These are phyloP conservation scores for Tetrapisispora fleetii DNA, from an alignment of 805 yeast species.

Conservation along the genomic window DNA sequence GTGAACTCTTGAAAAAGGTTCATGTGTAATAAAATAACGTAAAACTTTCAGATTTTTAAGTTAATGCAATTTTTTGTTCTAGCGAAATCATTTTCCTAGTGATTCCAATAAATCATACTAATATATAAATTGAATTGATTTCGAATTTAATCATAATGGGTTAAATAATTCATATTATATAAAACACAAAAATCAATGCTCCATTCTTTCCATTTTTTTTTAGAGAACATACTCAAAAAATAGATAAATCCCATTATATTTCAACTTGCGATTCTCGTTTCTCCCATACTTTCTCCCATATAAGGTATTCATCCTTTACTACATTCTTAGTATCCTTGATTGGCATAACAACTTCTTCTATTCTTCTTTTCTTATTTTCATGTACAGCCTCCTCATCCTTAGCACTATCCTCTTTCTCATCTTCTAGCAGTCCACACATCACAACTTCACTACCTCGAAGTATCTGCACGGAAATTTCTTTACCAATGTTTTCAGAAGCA, in stretches of 20 bases:
- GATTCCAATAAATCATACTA: no score
- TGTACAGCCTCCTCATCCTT: neutral
- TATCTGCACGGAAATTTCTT: constrained; percentile 11
- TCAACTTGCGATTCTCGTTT: neutral
- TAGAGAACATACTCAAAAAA: neutral
- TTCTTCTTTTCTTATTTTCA: neutral
- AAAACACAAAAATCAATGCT: no score
- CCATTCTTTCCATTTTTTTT: neutral
- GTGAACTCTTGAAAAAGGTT: no score
- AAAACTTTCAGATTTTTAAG: no score
- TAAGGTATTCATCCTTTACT: constrained; percentile 18
- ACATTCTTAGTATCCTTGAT: constrained; percentile 21
- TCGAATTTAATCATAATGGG: no score
- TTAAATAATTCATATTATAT: no score
- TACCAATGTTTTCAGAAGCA: constrained; percentile 24
- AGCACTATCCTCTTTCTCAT: neutral
- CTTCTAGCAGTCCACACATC: constrained; percentile 21
- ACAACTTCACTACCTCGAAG: constrained; percentile 28
- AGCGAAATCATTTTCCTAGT: no score
- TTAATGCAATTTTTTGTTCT: no score
- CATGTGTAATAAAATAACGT: no score
- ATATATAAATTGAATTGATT: no score
- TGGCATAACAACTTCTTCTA: constrained; percentile 8
- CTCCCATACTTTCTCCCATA: constrained; percentile 21
- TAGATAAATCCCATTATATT: neutral